phyloP scores from a whole-genome alignment of 2,329 filamentous ascomycete species.

The Colletotrichum orchidophilum region DNA sequence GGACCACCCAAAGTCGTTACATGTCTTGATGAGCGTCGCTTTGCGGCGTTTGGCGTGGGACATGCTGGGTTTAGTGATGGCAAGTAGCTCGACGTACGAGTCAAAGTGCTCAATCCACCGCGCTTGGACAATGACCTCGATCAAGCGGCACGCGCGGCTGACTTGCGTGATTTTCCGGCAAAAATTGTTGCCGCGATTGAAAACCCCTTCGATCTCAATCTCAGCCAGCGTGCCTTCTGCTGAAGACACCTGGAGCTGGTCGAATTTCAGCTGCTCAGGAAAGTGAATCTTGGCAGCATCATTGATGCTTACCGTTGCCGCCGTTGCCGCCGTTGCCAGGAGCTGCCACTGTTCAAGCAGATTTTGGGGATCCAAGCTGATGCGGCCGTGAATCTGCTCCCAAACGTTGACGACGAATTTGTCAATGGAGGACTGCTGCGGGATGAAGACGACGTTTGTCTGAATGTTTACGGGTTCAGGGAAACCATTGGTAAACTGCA shows the following conservation, averaged over 20 bases:
- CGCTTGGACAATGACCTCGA: slow-evolving; percentile 67
- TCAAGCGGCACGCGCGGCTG: slow-evolving; percentile 61
- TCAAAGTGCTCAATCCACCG: slow-evolving; percentile 66
- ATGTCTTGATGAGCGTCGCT: slow-evolving; percentile 61
- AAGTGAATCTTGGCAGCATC: slow-evolving; percentile 26
- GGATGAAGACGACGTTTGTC: slow-evolving; percentile 18
- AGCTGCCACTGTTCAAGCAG: slow-evolving; percentile 40
- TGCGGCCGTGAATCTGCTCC: slow-evolving; percentile 44
- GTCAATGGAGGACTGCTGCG: slow-evolving; percentile 37
- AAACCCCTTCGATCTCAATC: slow-evolving; percentile 35
- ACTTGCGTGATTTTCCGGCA: slow-evolving; percentile 47
- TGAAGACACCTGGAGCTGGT: slow-evolving; percentile 27
- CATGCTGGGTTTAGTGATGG: slow-evolving; percentile 46
- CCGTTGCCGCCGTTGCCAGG: slow-evolving; percentile 30
- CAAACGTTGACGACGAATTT: slow-evolving; percentile 45
- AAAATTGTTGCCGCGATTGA: slow-evolving; percentile 43
- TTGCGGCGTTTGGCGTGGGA: slow-evolving; percentile 60
- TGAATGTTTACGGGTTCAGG: slow-evolving; percentile 32
- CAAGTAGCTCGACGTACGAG: slow-evolving; percentile 56
- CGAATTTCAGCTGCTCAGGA: slow-evolving; percentile 25
- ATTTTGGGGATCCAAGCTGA: slow-evolving; percentile 40
- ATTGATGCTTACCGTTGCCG: slow-evolving; percentile 33
- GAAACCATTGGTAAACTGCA: slow-evolving; percentile 35
- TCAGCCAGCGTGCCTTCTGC: slow-evolving; percentile 9
- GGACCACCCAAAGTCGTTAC: slow-evolving; percentile 62